phyloP scores from a whole-genome alignment of 208 protist genomes.

The Porcisia hertigi region DNA sequence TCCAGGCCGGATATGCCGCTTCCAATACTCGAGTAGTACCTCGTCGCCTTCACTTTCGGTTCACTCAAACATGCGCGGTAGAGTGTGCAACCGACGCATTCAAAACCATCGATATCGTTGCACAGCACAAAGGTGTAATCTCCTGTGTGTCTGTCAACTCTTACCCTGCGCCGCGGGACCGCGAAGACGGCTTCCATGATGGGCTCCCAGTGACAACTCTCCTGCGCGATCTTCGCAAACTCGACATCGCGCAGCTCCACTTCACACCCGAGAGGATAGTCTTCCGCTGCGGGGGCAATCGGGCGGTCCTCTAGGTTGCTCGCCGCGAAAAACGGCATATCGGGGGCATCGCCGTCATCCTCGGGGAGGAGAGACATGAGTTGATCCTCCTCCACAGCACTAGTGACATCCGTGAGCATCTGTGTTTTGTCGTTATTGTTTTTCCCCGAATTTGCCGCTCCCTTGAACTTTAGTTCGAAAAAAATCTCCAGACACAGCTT shows the following conservation, averaged over 20 bases:
- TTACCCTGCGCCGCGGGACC: constrained; percentile 57
- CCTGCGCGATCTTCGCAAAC: constrained; percentile 67
- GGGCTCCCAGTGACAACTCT: constrained; percentile 66
- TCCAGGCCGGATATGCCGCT: constrained; percentile 25
- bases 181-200: constrained; percentile 79
- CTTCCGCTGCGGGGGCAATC: constrained; percentile 65
- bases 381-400: constrained; percentile 18
- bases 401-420: constrained; percentile 25
- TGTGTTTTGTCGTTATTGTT: not conserved
- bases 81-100: constrained; percentile 73
- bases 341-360: constrained; percentile 41
- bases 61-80: constrained; percentile 85
- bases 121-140: constrained; percentile 89
- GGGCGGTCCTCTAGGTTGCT: constrained; percentile 71
- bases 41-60: constrained; percentile 76
- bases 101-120: constrained; percentile 49
- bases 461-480: too few relatives aligned
- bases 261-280: constrained; percentile 85
- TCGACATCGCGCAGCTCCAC: constrained; percentile 81
- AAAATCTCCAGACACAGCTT: too few relatives aligned
- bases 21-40: constrained; percentile 53
- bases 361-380: constrained; percentile 36
- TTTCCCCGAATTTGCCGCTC: too few relatives aligned
- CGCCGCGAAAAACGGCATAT: constrained; percentile 80
- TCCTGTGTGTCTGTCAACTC: constrained; percentile 66